Conservation (phyloP, 768 basidiomycete species). For the Collybia sp. region DNA sequence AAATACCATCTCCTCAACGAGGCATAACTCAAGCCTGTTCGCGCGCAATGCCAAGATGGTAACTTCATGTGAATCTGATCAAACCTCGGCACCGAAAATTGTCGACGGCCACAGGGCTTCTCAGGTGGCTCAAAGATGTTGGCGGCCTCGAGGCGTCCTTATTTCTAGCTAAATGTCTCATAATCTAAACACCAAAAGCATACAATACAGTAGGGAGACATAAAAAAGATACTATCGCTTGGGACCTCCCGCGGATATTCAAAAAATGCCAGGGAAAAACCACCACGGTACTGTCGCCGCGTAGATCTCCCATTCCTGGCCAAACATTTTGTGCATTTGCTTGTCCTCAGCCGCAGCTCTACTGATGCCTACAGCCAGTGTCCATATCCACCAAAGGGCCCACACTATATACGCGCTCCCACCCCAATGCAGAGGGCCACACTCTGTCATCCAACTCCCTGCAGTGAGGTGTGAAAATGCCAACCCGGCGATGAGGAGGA, state of each 20-base stretch:
- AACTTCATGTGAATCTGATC: too few species aligned
- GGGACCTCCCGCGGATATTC: not conserved
- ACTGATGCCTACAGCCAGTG: conserved; percentile 41
- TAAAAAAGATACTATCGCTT: too few species aligned
- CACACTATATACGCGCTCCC: conserved; percentile 21
- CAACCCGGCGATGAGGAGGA: conserved; percentile 43
- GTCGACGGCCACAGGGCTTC: too few species aligned
- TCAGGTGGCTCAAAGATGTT: too few species aligned
- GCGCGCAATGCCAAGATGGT: too few species aligned
- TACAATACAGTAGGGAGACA: too few species aligned
- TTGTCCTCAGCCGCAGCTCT: conserved; percentile 46
- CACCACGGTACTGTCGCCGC: conserved; percentile 39
- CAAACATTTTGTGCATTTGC: conserved; percentile 41
- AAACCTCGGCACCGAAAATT: too few species aligned
- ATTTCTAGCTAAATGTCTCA: too few species aligned
- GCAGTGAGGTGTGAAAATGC: conserved; percentile 39
- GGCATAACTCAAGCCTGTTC: too few species aligned
- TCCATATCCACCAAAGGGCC: conserved; percentile 46
- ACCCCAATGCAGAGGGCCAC: conserved; percentile 26
- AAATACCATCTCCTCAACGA: too few species aligned
- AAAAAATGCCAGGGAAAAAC: conserved; percentile 45
- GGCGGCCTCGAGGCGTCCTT: too few species aligned
- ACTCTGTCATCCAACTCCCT: conserved; percentile 44
- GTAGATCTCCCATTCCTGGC: conserved; percentile 43
- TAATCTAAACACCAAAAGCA: too few species aligned